Conservation (phyloP, 1,139 yeast species). For the Protomyces inundatus region DNA sequence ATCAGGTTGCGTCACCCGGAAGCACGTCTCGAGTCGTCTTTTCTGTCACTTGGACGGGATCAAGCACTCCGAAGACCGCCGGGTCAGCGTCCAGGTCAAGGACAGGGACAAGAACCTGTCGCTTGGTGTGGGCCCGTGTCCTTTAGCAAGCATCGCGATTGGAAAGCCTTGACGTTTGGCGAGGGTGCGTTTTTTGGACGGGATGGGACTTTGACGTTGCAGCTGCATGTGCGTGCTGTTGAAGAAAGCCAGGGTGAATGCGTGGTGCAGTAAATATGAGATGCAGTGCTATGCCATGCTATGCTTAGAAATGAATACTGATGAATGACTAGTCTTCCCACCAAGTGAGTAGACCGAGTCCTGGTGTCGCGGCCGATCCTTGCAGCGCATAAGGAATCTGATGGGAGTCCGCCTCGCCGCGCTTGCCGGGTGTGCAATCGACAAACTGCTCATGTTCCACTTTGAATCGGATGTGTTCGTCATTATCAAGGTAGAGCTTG, state of each 20-base stretch:
- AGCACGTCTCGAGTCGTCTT: conserved; percentile 4
- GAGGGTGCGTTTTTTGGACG: conserved; percentile 4
- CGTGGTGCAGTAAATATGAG: not conserved
- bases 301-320: too few species aligned
- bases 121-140: conserved; percentile 10
- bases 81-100: not conserved
- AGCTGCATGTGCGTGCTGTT: conserved; percentile 2
- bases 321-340: conserved; percentile 23
- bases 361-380: conserved; percentile 24
- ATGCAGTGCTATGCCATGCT: too few species aligned
- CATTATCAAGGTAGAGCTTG: conserved; percentile 76
- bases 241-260: not conserved
- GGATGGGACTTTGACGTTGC: not conserved
- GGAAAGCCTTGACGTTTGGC: conserved; percentile 15
- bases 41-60: not conserved
- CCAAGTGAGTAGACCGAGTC: conserved; percentile 29
- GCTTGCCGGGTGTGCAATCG: conserved; percentile 53
- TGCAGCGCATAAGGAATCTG: conserved; percentile 23
- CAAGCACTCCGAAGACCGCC: not conserved
- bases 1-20: conserved; percentile 10
- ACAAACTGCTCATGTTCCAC: conserved; percentile 84
- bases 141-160: not conserved
- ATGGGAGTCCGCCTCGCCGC: not conserved
- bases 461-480: conserved; percentile 84
- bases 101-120: not conserved